phyloP scores from a whole-genome alignment of 495 filamentous ascomycete species.

The Platismatia glauca region DNA sequence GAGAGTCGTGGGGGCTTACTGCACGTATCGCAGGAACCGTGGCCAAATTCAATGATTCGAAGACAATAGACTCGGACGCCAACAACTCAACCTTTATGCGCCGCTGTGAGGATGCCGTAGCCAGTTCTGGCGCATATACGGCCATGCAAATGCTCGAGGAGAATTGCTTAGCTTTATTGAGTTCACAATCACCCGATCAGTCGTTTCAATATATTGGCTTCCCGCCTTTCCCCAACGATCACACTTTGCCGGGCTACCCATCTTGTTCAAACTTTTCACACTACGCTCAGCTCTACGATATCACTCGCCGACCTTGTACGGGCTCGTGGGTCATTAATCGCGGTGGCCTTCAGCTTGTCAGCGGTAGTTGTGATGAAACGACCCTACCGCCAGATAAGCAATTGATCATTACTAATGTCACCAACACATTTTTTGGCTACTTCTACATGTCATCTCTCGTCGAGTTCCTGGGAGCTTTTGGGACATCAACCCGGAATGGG shows the following conservation, averaged over 20 bases:
- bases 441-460: conserved; percentile 15
- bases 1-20: conserved; percentile 15
- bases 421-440: conserved; percentile 9
- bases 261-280: conserved; percentile 6
- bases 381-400: conserved; percentile 3
- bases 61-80: neutral
- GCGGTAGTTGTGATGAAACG: conserved; percentile 7
- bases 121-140: conserved; percentile 12
- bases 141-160: conserved; percentile 6
- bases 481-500: conserved; percentile 6
- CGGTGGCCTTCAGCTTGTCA: conserved; percentile 15
- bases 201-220: conserved; percentile 18
- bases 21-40: conserved; percentile 11
- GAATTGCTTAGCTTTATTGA: conserved; percentile 8
- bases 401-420: conserved; percentile 13
- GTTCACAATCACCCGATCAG: conserved; percentile 15
- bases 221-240: conserved; percentile 7
- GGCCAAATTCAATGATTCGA: conserved; percentile 16
- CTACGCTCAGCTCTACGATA: conserved; percentile 11
- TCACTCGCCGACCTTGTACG: conserved; percentile 12
- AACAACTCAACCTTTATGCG: neutral
- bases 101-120: conserved; percentile 5
- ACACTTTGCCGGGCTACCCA: neutral
- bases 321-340: conserved; percentile 19
- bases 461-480: conserved; percentile 17